Conservation (phyloP, 306 rosid species). For the Dryas octopetala region DNA sequence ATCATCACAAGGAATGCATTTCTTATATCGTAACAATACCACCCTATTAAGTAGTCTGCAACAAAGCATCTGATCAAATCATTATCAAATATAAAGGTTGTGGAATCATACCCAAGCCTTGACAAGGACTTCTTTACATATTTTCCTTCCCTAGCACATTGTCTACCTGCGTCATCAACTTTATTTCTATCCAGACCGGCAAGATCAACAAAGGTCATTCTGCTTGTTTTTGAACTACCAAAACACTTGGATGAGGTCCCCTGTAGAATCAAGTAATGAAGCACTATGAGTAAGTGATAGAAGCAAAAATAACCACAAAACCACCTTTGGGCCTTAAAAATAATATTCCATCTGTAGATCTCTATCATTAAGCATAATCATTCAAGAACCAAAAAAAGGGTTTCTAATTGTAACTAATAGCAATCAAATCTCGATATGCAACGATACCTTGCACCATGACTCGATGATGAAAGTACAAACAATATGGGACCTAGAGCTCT, state of each 20-base stretch:
- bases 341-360: background rate
- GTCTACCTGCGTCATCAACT: constrained; percentile 56
- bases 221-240: constrained; percentile 93
- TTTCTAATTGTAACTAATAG: background rate
- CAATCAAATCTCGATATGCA: constrained; percentile 13
- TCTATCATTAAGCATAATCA: background rate
- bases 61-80: background rate
- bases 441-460: constrained; percentile 90
- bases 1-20: background rate
- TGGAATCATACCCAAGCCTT: constrained; percentile 74
- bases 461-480: constrained; percentile 78
- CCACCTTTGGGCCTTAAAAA: background rate
- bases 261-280: constrained; percentile 36
- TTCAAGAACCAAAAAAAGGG: background rate
- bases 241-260: constrained; percentile 69
- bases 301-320: background rate
- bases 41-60: background rate
- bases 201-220: constrained; percentile 88
- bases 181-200: constrained; percentile 80
- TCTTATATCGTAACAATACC: background rate
- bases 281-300: background rate
- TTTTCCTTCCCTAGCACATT: constrained; percentile 59
- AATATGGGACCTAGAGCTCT: constrained; percentile 93
- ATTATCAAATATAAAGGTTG: background rate
- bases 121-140: constrained; percentile 81